Evolutionary conservation across 202 grass and related monocot genomes (phyloP).

Genomic region (Brachypodium distachyon): DNA sequence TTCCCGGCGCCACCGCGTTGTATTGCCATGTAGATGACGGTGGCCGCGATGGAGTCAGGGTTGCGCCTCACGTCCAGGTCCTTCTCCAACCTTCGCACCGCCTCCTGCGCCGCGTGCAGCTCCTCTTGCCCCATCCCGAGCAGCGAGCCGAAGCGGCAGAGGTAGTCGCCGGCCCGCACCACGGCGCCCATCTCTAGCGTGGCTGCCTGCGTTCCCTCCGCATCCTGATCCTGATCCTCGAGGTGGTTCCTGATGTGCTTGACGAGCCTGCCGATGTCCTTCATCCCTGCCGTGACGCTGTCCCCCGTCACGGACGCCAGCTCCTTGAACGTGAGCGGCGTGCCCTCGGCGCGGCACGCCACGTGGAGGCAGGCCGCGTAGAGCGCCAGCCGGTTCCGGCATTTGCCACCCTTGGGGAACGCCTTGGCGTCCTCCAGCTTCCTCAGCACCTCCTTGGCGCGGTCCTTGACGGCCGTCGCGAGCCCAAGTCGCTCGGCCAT

Average conservation of each 20-base stretch:
- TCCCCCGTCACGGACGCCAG: neutral
- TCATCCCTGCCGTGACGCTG: constrained; percentile 10
- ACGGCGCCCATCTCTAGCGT: constrained; percentile 16
- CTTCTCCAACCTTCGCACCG: constrained; percentile 17
- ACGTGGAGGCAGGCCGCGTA: constrained; percentile 53
- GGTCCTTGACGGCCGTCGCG: constrained; percentile 19
- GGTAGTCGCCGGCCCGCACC: constrained; percentile 44
- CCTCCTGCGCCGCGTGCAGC: constrained; percentile 14
- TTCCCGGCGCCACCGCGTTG: constrained; percentile 3
- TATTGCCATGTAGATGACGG: constrained; percentile 25
- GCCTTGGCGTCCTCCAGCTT: constrained; percentile 33
- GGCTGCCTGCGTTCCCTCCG: neutral
- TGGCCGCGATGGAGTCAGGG: constrained; percentile 25
- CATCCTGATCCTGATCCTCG: constrained; percentile 29
- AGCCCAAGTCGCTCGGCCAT: constrained; percentile 38
- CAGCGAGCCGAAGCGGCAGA: constrained; percentile 32
- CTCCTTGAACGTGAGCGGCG: constrained; percentile 52
- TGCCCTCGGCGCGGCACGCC: constrained; percentile 50
- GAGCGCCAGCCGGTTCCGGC: constrained; percentile 32
- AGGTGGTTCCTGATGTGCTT: constrained; percentile 34
- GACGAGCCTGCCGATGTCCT: constrained; percentile 40
- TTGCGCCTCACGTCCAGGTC: constrained; percentile 32
- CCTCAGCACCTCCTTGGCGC: constrained; percentile 47
- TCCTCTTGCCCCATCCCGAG: constrained; percentile 16
- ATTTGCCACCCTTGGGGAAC: constrained; percentile 9